Evolutionary conservation across 208 protist species (phyloP).

Genomic region (Crithidia fasciculata): DNA sequence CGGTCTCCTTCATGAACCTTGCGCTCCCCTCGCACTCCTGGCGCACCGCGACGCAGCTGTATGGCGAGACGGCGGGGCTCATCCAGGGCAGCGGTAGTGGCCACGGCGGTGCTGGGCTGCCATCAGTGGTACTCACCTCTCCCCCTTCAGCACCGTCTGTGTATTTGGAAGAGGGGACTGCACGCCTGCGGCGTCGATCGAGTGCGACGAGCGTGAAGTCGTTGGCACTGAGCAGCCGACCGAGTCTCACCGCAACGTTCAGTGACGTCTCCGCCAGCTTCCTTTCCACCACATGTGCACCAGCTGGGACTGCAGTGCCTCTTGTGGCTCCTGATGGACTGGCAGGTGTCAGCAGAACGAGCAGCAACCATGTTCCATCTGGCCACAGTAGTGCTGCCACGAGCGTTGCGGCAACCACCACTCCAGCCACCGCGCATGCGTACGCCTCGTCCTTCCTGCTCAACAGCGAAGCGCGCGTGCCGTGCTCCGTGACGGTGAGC

Average conservation of each 20-base stretch:
- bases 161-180: constrained; percentile 5
- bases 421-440: background rate
- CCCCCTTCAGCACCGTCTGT: background rate
- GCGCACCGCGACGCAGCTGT: constrained; percentile 19
- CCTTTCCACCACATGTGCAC: constrained; percentile 32
- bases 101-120: background rate
- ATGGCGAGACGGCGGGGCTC: constrained; percentile 2
- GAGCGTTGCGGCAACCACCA: background rate
- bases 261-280: constrained; percentile 41
- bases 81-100: background rate
- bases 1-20: constrained; percentile 16
- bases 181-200: constrained; percentile 9
- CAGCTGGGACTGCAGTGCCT: background rate
- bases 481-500: constrained; percentile 33
- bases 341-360: constrained; percentile 13
- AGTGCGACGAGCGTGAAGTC: constrained; percentile 23
- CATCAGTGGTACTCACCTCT: background rate
- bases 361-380: background rate
- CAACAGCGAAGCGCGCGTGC: constrained; percentile 1
- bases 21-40: constrained; percentile 22
- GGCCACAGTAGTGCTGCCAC: background rate
- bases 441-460: background rate
- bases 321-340: background rate
- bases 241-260: constrained; percentile 22
- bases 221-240: constrained; percentile 7